These are phyloP conservation scores for Trypanosoma melophagium DNA, from an alignment of 208 protist species.

Conservation along the genomic window DNA sequence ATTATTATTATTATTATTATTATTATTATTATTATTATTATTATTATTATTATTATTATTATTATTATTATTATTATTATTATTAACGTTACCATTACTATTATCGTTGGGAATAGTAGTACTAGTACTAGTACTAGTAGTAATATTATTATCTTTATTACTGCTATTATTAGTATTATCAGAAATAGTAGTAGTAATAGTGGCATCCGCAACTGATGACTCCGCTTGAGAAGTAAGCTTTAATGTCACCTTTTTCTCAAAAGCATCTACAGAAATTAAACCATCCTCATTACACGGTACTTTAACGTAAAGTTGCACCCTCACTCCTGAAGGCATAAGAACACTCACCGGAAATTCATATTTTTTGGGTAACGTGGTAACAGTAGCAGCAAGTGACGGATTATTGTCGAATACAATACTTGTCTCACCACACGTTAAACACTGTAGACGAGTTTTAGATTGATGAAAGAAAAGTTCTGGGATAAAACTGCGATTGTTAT, in stretches of 20 bases:
- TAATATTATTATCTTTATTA: neutral
- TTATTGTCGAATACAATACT: slow-evolving; percentile 83
- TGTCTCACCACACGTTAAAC: slow-evolving; percentile 54
- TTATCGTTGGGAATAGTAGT: neutral
- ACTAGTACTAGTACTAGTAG: neutral
- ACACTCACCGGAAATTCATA: slow-evolving; percentile 36
- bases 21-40: neutral
- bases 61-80: neutral
- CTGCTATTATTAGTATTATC: neutral
- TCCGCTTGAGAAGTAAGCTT: neutral
- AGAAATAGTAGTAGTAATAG: neutral
- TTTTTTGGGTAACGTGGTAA: slow-evolving; percentile 43
- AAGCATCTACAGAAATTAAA: slow-evolving; percentile 6
- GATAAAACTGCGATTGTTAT: slow-evolving; percentile 76
- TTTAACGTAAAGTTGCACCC: slow-evolving; percentile 5
- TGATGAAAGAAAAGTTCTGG: slow-evolving; percentile 80
- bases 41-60: neutral
- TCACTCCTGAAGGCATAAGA: slow-evolving; percentile 22
- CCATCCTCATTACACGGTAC: slow-evolving; percentile 9
- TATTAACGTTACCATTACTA: slow-evolving; percentile 3
- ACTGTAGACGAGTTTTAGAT: slow-evolving; percentile 69
- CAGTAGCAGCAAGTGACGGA: slow-evolving; percentile 57
- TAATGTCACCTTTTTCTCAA: slow-evolving; percentile 6
- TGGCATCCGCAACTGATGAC: neutral
- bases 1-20: neutral